Evolutionary conservation across 768 basidiomycete genomes (phyloP).

Genomic region (Mycena chlorophos): DNA sequence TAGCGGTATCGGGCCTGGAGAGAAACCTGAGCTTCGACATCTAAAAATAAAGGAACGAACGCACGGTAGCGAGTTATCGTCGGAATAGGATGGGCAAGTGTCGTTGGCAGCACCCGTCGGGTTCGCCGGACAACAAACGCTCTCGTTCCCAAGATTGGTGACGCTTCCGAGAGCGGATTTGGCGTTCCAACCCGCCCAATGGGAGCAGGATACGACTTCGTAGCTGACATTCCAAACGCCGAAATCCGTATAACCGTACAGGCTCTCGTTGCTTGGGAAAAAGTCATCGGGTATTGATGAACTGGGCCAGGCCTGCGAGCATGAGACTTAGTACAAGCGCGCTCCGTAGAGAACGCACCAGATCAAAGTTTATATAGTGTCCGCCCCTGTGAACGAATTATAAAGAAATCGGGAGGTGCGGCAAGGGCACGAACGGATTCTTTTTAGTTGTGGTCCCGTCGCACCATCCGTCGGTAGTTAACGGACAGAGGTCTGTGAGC

Average conservation of each 20-base stretch:
- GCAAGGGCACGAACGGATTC: conserved; percentile 56
- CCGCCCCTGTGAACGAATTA: conserved; percentile 55
- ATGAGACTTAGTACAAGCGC: too few relatives aligned
- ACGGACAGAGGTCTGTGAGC: conserved; percentile 78
- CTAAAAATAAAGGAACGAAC: conserved; percentile 30
- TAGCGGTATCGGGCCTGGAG: conserved; percentile 41
- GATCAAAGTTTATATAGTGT: conserved; percentile 76
- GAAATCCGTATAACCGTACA: conserved; percentile 55
- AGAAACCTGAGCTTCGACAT: not conserved
- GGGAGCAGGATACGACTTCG: conserved; percentile 57
- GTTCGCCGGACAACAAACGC: conserved; percentile 73
- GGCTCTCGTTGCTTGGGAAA: conserved; percentile 73
- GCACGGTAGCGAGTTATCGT: conserved; percentile 62
- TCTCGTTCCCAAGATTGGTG: conserved; percentile 47
- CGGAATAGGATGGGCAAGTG: conserved; percentile 73
- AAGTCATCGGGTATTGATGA: conserved; percentile 66
- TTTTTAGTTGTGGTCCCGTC: conserved; percentile 59
- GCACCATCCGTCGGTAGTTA: conserved; percentile 66
- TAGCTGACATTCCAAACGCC: conserved; percentile 86
- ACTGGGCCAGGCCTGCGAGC: conserved; percentile 79
- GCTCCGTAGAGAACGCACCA: too few relatives aligned
- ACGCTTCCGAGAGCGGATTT: conserved; percentile 70
- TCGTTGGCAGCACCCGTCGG: conserved; percentile 50
- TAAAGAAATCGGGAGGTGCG: not conserved
- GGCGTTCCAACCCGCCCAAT: conserved; percentile 66